Percentiles rank a stretch among this genome's conserved stretches.
Conservation (phyloP, 2,329 filamentous ascomycete genomes). For the Sclerotinia nivalis region DNA sequence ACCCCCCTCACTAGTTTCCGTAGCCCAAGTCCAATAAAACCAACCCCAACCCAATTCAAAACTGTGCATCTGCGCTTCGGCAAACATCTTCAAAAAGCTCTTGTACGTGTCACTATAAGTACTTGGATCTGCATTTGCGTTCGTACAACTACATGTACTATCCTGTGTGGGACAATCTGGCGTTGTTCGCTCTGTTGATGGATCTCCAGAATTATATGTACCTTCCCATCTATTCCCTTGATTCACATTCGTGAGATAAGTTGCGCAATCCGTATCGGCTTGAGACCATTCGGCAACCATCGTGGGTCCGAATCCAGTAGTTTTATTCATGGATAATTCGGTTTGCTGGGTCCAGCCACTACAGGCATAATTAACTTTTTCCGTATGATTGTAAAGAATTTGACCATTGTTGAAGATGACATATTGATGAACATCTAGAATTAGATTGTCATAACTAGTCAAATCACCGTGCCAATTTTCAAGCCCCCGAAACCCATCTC, state of each 20-base stretch:
- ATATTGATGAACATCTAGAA: slow-evolving; percentile 98
- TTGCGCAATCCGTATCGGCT: slow-evolving; percentile 92
- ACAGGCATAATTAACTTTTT: slow-evolving; percentile 87
- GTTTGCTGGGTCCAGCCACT: slow-evolving; percentile 82
- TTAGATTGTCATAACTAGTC: slow-evolving; percentile 67
- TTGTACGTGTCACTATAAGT: slow-evolving; percentile 76
- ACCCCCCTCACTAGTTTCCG: slow-evolving; percentile 61
- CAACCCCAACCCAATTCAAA: slow-evolving; percentile 95
- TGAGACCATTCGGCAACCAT: slow-evolving; percentile 97
- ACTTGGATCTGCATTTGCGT: slow-evolving; percentile 72
- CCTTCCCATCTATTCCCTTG: slow-evolving; percentile 91
- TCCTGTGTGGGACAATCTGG: slow-evolving; percentile 74
- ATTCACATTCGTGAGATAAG: slow-evolving; percentile 84
- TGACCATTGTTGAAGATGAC: slow-evolving; percentile 95
- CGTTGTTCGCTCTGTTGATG: slow-evolving; percentile 55
- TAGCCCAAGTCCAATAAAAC: slow-evolving; percentile 99
- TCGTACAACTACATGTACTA: slow-evolving; percentile 67
- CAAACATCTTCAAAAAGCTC: slow-evolving; percentile 82
- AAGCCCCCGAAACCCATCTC: slow-evolving; percentile 92
- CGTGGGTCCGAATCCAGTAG: slow-evolving; percentile 85
- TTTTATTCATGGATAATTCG: slow-evolving; percentile 66
- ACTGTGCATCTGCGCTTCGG: slow-evolving; percentile 91
- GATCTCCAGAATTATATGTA: slow-evolving; percentile 70
- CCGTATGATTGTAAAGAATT: slow-evolving; percentile 76
- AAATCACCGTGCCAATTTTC: slow-evolving; percentile 87